phyloP scores from a whole-genome alignment of 2,329 filamentous ascomycete genomes.

The Cercospora janseana region DNA sequence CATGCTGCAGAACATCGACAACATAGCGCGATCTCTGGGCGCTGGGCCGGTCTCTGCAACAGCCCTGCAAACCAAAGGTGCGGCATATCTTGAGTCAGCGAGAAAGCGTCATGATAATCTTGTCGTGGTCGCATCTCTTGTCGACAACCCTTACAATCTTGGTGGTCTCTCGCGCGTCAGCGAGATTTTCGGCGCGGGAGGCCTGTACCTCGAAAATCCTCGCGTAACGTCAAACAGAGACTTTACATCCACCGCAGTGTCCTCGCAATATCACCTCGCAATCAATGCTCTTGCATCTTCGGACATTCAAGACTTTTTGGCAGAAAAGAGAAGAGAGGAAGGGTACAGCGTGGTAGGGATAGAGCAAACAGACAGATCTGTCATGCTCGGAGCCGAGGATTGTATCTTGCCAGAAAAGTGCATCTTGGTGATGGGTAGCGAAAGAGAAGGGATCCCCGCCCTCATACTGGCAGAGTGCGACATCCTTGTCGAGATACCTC shows the following conservation, averaged over 20 bases:
- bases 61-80: conserved; percentile 53
- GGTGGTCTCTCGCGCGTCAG: conserved; percentile 52
- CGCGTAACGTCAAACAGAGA: conserved; percentile 47
- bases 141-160: conserved; percentile 52
- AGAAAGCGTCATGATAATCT: conserved; percentile 36
- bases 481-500: conserved; percentile 53
- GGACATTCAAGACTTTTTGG: conserved; percentile 39
- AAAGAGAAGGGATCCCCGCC: conserved; percentile 52
- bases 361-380: conserved; percentile 54
- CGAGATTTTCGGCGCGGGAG: conserved; percentile 52
- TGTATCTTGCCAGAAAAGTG: conserved; percentile 38
- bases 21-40: conserved; percentile 22
- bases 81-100: conserved; percentile 43
- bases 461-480: conserved; percentile 51
- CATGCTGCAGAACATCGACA: conserved; percentile 21
- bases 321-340: conserved; percentile 44
- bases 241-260: conserved; percentile 52
- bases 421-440: conserved; percentile 50
- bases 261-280: conserved; percentile 50
- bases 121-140: conserved; percentile 51
- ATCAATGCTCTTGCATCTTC: conserved; percentile 39
- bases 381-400: conserved; percentile 42
- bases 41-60: conserved; percentile 18
- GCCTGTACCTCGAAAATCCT: conserved; percentile 46
- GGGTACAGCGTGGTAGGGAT: conserved; percentile 54